Percentiles rank a stretch among this genome's conserved stretches.
phyloP scores from a whole-genome alignment of 306 rosid genomes.

The Quercus rubra region DNA sequence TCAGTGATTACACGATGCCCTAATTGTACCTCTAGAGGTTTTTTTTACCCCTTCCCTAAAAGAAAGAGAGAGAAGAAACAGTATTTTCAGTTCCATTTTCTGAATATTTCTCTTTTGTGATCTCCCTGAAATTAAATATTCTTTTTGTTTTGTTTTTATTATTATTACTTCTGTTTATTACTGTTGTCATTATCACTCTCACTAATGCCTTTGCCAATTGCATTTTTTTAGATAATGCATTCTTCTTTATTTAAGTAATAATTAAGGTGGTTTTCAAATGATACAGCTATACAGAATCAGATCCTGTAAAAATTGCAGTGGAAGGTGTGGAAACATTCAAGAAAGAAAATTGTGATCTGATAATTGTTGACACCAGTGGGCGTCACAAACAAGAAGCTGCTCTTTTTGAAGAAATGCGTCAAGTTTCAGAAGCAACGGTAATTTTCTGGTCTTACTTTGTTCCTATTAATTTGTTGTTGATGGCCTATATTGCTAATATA shows the following conservation, averaged over 20 bases:
- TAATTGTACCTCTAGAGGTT: too few species aligned
- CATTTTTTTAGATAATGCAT: neutral
- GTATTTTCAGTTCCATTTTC: too few species aligned
- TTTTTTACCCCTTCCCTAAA: too few species aligned
- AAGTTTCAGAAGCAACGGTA: conserved; percentile 92
- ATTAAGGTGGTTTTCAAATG: conserved; percentile 8
- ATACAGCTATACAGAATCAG: conserved; percentile 72
- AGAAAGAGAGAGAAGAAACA: too few species aligned
- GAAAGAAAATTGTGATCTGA: conserved; percentile 80
- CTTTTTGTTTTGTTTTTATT: neutral
- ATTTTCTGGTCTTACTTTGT: conserved; percentile 19
- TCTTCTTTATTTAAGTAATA: conserved; percentile 16
- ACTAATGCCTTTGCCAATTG: neutral
- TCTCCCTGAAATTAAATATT: too few species aligned
- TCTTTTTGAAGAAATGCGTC: conserved; percentile 94
- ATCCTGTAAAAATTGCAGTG: conserved; percentile 76
- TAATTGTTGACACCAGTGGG: conserved; percentile 89
- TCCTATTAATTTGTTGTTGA: neutral
- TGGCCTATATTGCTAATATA: conserved; percentile 7
- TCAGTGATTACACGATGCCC: too few species aligned
- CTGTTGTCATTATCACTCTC: neutral
- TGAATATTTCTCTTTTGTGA: too few species aligned
- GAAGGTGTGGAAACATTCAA: conserved; percentile 81
- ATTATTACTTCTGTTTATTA: neutral
- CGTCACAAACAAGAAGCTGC: conserved; percentile 87